Base-by-base conservation (phyloP, 495 filamentous ascomycete genomes). In the Hyaloscypha variabilis region DNA sequence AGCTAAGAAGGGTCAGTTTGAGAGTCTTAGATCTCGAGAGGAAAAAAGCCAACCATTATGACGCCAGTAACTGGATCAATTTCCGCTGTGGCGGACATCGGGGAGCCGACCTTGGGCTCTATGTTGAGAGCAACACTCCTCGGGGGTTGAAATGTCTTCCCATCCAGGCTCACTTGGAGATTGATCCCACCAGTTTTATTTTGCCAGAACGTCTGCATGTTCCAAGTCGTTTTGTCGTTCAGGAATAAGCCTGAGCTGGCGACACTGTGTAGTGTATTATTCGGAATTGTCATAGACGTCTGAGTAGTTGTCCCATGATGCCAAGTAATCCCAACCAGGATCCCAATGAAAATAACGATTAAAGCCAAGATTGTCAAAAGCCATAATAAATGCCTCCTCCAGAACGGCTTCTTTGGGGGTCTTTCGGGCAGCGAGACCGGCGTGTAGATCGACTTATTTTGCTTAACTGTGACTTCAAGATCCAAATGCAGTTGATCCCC, bases 201-300 rank as follows among this genome's bases (percentile, higher is more conserved):
- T 21, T 67, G 65, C 28, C 23, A 62, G 53, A 62, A 67, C 8
- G 50, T 25, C 8, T 67, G 65, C 58, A 58, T 67, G 51, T 67
- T 67, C 65, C 65, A 67, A 1, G 58, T 67, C 42, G 24, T 65
- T 11, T 36, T 36, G 26, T 58, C 39, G 5, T 58, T 46, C 19
- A 67, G 23, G 49, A 67, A 67, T 17, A 67, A 36, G 13, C 65
- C 65, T 11, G 65, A 57, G n/a, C 23, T 58, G n/a, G 65, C 65
- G n/a, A 67, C 59, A 34, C 65, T 67, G 31, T 57, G 19, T 23
- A 36, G 2, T 13, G 58, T 60, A 31, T 60, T 66, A 49, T 60
- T 61, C 23, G 60, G 23, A 31, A 54, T 26, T 14, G 30, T 58
- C 3, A 21, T 3, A 8, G 34, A 23, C 17, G 39, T 21, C 19